These are phyloP conservation scores for Hypsizygus ulmarius DNA, from an alignment of 1,284 basidiomycete genomes.

Conservation along the genomic window DNA sequence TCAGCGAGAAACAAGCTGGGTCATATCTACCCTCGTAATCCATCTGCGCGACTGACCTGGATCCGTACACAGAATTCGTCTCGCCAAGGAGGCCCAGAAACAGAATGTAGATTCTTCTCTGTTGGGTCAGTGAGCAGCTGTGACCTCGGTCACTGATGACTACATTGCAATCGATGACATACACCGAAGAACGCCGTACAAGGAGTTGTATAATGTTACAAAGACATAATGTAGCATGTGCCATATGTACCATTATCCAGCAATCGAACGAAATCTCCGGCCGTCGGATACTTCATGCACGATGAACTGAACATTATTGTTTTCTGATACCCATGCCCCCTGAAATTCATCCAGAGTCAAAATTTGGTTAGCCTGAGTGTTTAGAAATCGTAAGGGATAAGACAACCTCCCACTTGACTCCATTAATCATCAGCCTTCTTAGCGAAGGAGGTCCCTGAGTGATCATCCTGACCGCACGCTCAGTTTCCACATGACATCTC, in stretches of 20 bases:
- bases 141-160: too few species aligned
- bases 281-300: too few species aligned
- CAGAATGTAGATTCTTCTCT: constrained; percentile 3
- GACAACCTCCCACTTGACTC: constrained; percentile 30
- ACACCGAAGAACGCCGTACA: too few species aligned
- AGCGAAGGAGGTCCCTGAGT: constrained; percentile 22
- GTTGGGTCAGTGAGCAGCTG: too few species aligned
- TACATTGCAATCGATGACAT: too few species aligned
- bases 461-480: constrained; percentile 23
- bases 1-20: constrained; percentile 47
- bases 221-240: too few species aligned
- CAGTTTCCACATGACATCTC: constrained; percentile 16
- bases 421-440: constrained; percentile 28
- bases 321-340: constrained; percentile 18
- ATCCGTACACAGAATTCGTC: constrained; percentile 21
- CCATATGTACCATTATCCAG: too few species aligned
- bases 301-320: constrained; percentile 11
- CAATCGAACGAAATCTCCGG: too few species aligned
- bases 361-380: not conserved
- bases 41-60: not conserved
- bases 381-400: not conserved
- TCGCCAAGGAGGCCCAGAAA: constrained; percentile 30
- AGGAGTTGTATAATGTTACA: too few species aligned
- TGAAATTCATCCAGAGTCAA: not conserved
- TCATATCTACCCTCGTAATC: not conserved